These are phyloP conservation scores for Scedosporium aurantiacum DNA, from an alignment of 2,329 filamentous ascomycete genomes.

Conservation along the genomic window DNA sequence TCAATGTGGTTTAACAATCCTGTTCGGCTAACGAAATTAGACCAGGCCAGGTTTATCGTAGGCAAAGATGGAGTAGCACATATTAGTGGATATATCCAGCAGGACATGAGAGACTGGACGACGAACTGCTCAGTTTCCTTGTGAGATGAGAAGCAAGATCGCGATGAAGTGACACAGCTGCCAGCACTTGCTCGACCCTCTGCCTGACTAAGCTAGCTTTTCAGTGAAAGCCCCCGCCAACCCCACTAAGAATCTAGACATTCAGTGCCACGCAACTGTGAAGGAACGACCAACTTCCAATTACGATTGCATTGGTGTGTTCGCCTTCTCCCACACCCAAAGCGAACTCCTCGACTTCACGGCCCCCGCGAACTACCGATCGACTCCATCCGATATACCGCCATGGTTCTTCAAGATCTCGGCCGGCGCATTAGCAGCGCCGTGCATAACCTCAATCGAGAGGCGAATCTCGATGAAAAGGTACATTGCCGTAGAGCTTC, in stretches of 20 bases:
- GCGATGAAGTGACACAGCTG: neutral
- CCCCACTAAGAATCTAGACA: neutral
- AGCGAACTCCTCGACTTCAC: neutral
- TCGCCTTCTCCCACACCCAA: neutral
- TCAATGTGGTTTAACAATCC: no score
- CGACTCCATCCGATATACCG: constrained; percentile 6
- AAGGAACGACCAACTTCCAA: neutral
- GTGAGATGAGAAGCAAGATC: no score
- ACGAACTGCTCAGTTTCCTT: no score
- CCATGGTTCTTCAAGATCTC: constrained; percentile 97
- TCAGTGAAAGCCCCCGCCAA: neutral
- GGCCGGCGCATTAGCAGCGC: constrained; percentile 97
- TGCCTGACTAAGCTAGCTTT: neutral
- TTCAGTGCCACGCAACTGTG: neutral
- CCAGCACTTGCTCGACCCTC: neutral
- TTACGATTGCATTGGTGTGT: neutral
- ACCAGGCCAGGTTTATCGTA: no score
- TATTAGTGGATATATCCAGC: no score
- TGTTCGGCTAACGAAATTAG: no score
- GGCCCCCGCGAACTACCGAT: neutral
- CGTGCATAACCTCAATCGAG: constrained; percentile 83
- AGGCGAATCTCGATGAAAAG: constrained; percentile 94
- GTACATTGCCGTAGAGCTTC: constrained; percentile 28
- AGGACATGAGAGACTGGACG: no score
- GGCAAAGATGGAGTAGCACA: no score